A percentile compares a stretch with the other conserved stretches of the same genome.
Evolutionary conservation across 1,284 basidiomycete species (phyloP).

Genomic region (Ustilago cynodontis): DNA sequence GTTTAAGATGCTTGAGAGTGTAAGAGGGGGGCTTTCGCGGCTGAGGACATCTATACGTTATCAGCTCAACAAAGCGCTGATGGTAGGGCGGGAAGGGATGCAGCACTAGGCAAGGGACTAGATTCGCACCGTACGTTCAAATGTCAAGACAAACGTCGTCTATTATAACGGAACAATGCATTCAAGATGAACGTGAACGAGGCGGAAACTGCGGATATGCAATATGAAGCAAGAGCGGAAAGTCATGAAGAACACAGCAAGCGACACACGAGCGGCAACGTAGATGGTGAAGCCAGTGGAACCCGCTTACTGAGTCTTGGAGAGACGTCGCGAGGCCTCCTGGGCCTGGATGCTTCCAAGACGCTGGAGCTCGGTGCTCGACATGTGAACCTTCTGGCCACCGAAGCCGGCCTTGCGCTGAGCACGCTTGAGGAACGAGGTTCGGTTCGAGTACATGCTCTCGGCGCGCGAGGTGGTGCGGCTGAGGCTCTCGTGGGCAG

Average conservation of each 20-base stretch:
- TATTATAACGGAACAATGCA: slow-evolving; percentile 6
- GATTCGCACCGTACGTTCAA: slow-evolving; percentile 8
- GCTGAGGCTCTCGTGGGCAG: slow-evolving; percentile 78
- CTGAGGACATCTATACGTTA: slow-evolving; percentile 4
- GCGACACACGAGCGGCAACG: neutral
- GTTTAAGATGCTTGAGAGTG: slow-evolving; percentile 13
- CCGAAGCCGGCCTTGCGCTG: slow-evolving; percentile 86
- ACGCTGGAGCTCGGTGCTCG: slow-evolving; percentile 79
- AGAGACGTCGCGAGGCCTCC: slow-evolving; percentile 80
- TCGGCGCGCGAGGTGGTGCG: slow-evolving; percentile 92
- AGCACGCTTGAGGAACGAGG: slow-evolving; percentile 86
- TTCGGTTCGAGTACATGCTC: slow-evolving; percentile 92
- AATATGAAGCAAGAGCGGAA: neutral
- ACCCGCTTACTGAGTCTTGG: slow-evolving; percentile 72
- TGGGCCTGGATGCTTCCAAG: slow-evolving; percentile 87
- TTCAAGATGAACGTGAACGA: slow-evolving; percentile 14
- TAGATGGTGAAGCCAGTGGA: slow-evolving; percentile 4
- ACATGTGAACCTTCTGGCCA: slow-evolving; percentile 77
- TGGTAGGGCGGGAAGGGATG: neutral
- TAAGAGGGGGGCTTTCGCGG: neutral
- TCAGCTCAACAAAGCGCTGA: neutral
- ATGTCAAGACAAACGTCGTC: neutral
- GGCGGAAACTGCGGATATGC: slow-evolving; percentile 13
- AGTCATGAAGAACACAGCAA: slow-evolving; percentile 4
- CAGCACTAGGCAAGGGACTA: slow-evolving; percentile 8